Base-by-base conservation (phyloP, 805 yeast species). In the Ogataea paraovalis region DNA sequence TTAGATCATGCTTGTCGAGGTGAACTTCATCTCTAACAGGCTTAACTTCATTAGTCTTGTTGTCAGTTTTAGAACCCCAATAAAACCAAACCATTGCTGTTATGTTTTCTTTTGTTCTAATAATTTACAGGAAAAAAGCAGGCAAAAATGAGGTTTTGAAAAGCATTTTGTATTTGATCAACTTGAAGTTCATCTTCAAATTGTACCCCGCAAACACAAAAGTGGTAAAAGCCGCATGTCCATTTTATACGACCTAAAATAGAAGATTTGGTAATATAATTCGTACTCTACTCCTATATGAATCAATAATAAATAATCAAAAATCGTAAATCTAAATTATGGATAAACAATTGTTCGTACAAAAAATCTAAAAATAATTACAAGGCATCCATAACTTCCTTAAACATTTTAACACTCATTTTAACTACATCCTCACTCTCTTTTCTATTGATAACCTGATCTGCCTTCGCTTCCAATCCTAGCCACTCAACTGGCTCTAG, bases 401-500 rank as follows among this genome's bases (percentile, higher is more conserved):
- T 45, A 43, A 38, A 43, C n/a, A 46, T 7, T 10, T 4, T 33
- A 9, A 23, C 39, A 16, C 52, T 37, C 32, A 39, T 33, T 5
- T 19, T 13, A 3, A 36, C 42, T 27, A 44, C 51, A 25, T 56
- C 32, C 9, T 34, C 32, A 20, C 33, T 27, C 42, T 50, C 56
- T 7, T 41, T 23, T 25, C 41, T 36, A 7, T 41, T 47, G 37
- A 53, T 41, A 10, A 20, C 20, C 5, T 36, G 20, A 20, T 52
- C 52, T 12, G 56, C 51, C 16, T 44, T 54, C 1, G 20, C 38
- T 9, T 57, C 49, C 19, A 66, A 40, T 10, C 66, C 65, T 12
- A 65, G 28, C 70, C 70, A 66, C 10, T 47, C 51, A 19, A 55
- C 44, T 2, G 68, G 64, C 42, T 78, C 78, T 6, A 75, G 72